Conservation (phyloP, 1,284 basidiomycete genomes). For the Cutaneotrichosporon cutaneum region DNA sequence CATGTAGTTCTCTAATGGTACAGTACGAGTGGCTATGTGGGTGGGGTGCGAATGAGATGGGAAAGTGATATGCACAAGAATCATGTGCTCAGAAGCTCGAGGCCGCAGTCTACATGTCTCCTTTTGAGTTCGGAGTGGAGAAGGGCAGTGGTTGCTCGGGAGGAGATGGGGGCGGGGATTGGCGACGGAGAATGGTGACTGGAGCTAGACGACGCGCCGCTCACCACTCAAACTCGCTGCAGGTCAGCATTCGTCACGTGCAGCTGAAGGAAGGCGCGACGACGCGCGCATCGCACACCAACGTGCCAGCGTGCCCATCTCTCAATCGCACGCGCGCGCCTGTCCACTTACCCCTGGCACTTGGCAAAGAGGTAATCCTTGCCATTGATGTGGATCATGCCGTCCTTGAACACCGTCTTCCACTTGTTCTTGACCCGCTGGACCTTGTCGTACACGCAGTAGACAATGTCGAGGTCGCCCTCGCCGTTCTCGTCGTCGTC, state of each 20-base stretch:
- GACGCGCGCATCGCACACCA: neutral
- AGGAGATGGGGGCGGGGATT: neutral
- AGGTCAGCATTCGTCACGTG: slow-evolving; percentile 9
- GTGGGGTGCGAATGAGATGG: slow-evolving; percentile 6
- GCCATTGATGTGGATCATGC: slow-evolving; percentile 95
- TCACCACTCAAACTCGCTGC: slow-evolving; percentile 45
- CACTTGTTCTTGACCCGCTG: slow-evolving; percentile 99
- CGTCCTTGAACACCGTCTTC: slow-evolving; percentile 99
- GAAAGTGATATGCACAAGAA: slow-evolving; percentile 8
- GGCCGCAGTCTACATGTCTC: neutral
- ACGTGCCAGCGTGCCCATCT: no score
- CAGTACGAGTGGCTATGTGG: slow-evolving; percentile 15
- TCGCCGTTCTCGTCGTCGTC: slow-evolving; percentile 55
- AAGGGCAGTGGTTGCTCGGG: neutral
- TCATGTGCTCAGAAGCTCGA: neutral
- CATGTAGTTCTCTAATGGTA: slow-evolving; percentile 26
- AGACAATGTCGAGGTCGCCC: slow-evolving; percentile 78
- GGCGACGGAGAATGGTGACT: neutral
- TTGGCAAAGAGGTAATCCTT: slow-evolving; percentile 97
- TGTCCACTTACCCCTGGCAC: slow-evolving; percentile 61
- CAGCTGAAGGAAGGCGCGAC: neutral
- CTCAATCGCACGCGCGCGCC: neutral
- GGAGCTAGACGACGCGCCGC: no score
- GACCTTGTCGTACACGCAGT: slow-evolving; percentile 99
- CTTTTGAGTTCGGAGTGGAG: neutral